Evolutionary conservation across 2,329 filamentous ascomycete species (phyloP), one percentile per base, ranked within the genome.

Genomic region (Nigrospora sphaerica): DNA sequence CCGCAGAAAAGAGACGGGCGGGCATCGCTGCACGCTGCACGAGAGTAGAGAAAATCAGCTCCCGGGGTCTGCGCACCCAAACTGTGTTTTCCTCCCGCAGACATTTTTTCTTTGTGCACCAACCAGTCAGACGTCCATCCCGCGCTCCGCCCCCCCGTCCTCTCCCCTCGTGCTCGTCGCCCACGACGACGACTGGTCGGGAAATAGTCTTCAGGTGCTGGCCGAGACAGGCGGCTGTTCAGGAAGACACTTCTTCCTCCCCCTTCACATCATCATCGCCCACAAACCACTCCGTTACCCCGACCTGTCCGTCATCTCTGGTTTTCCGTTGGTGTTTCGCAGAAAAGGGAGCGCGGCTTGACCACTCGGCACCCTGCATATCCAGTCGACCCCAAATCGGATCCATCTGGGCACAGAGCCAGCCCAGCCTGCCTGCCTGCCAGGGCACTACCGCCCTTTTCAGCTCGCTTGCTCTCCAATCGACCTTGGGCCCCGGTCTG

Each of bases 71-170:
- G 35, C 31, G 33, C 34, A 33, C 42, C 42, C 42, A 44, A 44
- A 44, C 42, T 44, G 32, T 35, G 33, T 37, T 44, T 44, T 44
- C 36, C 42, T 44, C 42, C 23, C 42, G 42, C 42, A 32, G 42
- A 44, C 42, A 44, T 44, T 44, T 44, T 37, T 44, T 31, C 34
- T n/a, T 36, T 12, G 14, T 36, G 34, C 16, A n/a, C 34, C 34
- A 17, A 6, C 16, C 34, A 36, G 14, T 17, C 16, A n/a, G 12
- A 36, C 34, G 14, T 17, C 34, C 13, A 36, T 36, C 16, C 34
- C 34, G 14, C 34, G 16, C 9, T 36, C 35, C 19, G 32, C 33
- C 35, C 36, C 36, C 42, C 42, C 36, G 10, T 23, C 42, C 14
- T 37, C 33, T 28, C 42, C 42, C 28, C 32, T 23, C 42, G 17